Evolutionary conservation across 2,329 filamentous ascomycete genomes (phyloP).

Genomic region (Alternaria sp.): DNA sequence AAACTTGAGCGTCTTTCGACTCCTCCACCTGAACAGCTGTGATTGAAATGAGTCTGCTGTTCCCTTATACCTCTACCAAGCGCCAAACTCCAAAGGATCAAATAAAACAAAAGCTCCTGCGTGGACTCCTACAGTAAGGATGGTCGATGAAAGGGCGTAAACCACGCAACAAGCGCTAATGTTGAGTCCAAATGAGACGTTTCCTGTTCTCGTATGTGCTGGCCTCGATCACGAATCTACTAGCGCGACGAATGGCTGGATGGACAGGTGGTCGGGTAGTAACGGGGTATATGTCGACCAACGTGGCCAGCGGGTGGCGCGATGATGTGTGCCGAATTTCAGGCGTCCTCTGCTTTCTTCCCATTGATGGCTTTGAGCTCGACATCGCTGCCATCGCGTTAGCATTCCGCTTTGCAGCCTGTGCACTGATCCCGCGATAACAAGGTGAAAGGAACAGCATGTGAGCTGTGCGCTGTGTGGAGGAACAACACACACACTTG

Average conservation of each 20-base stretch:
- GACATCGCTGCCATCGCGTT: conserved; percentile 62
- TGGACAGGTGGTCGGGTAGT: conserved; percentile 13
- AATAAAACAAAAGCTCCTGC: not conserved
- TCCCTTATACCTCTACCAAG: not conserved
- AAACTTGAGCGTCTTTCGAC: not conserved
- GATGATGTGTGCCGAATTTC: not conserved
- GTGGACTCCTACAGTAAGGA: not conserved
- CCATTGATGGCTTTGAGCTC: conserved; percentile 69
- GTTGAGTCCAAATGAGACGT: not conserved
- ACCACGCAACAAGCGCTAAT: conserved; percentile 2
- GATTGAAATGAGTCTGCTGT: not conserved
- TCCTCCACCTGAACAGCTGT: not conserved
- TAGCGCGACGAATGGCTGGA: not conserved
- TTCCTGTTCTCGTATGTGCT: not conserved
- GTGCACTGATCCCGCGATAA: not conserved
- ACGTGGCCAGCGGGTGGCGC: conserved; percentile 2
- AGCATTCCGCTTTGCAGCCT: conserved; percentile 10
- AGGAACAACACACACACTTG: conserved; percentile 1
- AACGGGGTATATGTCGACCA: conserved; percentile 14
- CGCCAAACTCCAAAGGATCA: not conserved
- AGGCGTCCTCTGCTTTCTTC: conserved; percentile 49
- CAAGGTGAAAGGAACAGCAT: conserved; percentile 1
- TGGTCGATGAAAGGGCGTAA: not conserved
- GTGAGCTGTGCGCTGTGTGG: conserved; percentile 11
- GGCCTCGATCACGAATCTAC: not conserved